Evolutionary conservation across 345 rosid genomes (phyloP).

Genomic region (Lepidium aucheri): DNA sequence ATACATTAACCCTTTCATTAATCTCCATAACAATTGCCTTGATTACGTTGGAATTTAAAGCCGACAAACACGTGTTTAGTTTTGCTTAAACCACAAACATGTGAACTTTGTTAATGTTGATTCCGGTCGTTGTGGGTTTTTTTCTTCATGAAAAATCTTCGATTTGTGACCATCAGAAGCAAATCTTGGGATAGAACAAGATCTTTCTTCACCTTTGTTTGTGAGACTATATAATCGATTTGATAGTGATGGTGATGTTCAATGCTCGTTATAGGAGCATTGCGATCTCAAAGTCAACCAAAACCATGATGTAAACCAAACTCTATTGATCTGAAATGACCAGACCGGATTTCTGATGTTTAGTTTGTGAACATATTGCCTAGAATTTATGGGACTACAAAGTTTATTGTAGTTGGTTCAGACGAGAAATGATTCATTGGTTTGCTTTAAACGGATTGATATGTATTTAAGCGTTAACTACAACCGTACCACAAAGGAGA

Average conservation of each 20-base stretch:
- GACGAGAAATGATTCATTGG: background rate
- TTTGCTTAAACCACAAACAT: background rate
- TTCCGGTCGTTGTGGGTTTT: conserved; percentile 9
- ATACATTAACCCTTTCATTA: no score
- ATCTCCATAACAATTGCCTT: no score
- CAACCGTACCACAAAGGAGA: background rate
- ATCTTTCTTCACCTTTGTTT: conserved; percentile 15
- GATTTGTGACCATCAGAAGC: conserved; percentile 18
- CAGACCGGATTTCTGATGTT: background rate
- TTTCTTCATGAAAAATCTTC: background rate
- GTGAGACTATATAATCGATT: conserved; percentile 14
- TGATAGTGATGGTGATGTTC: conserved; percentile 18
- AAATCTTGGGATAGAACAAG: conserved; percentile 19
- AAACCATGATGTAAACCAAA: background rate
- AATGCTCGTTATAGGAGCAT: conserved; percentile 12
- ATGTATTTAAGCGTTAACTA: background rate
- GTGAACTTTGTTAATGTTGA: background rate
- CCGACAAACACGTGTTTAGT: background rate
- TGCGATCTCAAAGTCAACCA: conserved; percentile 16
- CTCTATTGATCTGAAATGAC: background rate
- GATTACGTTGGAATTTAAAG: background rate
- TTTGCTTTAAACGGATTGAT: background rate
- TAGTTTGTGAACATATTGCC: background rate
- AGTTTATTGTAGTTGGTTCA: background rate
- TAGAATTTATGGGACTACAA: background rate